Base-by-base conservation (phyloP, 441 rosid species). In the Flueggea neowawraea region DNA sequence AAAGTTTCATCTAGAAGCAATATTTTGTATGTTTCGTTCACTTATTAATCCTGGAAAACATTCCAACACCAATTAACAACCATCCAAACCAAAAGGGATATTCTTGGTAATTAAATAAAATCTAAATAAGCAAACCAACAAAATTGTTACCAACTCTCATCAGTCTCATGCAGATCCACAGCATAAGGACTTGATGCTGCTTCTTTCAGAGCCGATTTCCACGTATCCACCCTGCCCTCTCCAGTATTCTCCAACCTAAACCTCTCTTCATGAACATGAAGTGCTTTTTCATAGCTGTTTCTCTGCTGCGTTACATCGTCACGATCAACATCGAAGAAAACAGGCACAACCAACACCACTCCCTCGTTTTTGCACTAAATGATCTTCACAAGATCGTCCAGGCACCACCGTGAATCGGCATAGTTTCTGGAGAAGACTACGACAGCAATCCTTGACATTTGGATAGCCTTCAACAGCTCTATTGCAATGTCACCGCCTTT, bases 271-370 rank as follows among this genome's bases (percentile, higher is more conserved):
- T 47, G 50, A 4, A 10, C n/a, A 11, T 14, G 12, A 12, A 47
- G n/a, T 47, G 50, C 50, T 14, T 47, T 14, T 14, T 9, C 50
- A 14, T 47, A 47, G 50, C 50, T 47, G 6, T 47, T 47, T 47
- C 9, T 14, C n/a, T 47, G 50, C 50, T 47, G 14, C 50, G 7
- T 11, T 12, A 47, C 50, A 47, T 47, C 50, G 12, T 12, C 32
- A 17, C 75, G 66, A 22, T 59, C 55, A 0, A 78, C 77, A 1
- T 68, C 65, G 1, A 57, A 78, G 78, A 78, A 78, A 31, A 78
- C 65, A 0, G 82, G 78, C 6, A 75, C 48, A n/a, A 72, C 3
- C 4, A 53, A 57, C 13, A 1, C 4, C 10, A 3, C 57, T 31
- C 62, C 50, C 1, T 15, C 45, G 31, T 64, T 47, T 10, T 8